A percentile compares a stretch with the other conserved stretches of the same genome.
Conservation (phyloP, 768 basidiomycete genomes). For the Boletus patriciae region DNA sequence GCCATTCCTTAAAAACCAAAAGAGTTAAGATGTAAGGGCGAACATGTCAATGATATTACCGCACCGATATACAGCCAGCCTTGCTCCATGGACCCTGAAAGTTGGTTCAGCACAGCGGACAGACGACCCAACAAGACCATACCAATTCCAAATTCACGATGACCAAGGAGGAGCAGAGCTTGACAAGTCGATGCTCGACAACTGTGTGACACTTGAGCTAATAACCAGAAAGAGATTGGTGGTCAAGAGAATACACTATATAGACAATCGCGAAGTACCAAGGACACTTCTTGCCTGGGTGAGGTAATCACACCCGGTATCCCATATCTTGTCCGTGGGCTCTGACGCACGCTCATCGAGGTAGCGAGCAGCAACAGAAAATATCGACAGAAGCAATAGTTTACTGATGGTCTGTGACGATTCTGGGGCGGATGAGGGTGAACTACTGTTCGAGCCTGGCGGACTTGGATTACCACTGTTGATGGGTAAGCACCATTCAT, state of each 20-base stretch:
- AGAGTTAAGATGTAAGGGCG: background rate
- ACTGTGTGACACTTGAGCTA: slow-evolving; percentile 64
- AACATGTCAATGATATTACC: slow-evolving; percentile 4
- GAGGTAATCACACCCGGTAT: slow-evolving; percentile 65
- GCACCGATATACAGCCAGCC: slow-evolving; percentile 82
- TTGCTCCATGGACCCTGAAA: slow-evolving; percentile 65
- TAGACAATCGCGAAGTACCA: slow-evolving; percentile 42
- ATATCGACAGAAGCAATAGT: slow-evolving; percentile 75
- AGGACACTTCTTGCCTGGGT: slow-evolving; percentile 61
- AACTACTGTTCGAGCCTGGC: slow-evolving; percentile 7
- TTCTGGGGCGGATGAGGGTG: slow-evolving; percentile 36
- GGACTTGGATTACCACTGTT: slow-evolving; percentile 40
- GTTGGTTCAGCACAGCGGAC: slow-evolving; percentile 11
- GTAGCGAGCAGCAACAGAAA: slow-evolving; percentile 78
- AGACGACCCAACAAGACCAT: slow-evolving; percentile 21
- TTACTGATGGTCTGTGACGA: slow-evolving; percentile 64
- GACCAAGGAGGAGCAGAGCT: slow-evolving; percentile 72
- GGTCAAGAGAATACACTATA: background rate
- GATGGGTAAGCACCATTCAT: slow-evolving; percentile 21
- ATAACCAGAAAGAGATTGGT: slow-evolving; percentile 11
- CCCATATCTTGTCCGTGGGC: slow-evolving; percentile 61
- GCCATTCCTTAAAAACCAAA: slow-evolving; percentile 54
- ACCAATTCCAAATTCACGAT: slow-evolving; percentile 85
- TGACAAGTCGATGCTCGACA: slow-evolving; percentile 78
- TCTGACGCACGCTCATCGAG: slow-evolving; percentile 48